phyloP scores from a whole-genome alignment of 768 basidiomycete genomes.

The Leucocoprinus leucothites region DNA sequence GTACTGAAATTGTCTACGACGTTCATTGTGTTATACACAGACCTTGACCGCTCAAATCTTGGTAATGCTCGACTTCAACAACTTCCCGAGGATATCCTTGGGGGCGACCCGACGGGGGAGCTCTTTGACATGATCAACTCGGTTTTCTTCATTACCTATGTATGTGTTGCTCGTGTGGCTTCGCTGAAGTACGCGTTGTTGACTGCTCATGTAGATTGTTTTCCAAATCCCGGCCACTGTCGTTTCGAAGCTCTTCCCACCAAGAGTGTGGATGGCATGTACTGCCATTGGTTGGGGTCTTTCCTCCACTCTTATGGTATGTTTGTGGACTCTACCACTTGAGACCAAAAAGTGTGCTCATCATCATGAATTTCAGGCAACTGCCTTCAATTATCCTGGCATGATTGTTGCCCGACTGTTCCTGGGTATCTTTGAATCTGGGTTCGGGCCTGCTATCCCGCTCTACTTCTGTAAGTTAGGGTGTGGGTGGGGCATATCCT shows the following conservation, averaged over 20 bases:
- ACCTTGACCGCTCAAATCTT: slow-evolving; percentile 74
- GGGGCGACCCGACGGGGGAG: slow-evolving; percentile 63
- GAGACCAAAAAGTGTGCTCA: background rate
- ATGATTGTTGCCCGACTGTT: slow-evolving; percentile 56
- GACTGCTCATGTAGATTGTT: slow-evolving; percentile 46
- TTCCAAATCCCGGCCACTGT: slow-evolving; percentile 67
- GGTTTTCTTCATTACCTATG: slow-evolving; percentile 78
- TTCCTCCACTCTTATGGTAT: slow-evolving; percentile 70
- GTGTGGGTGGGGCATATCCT: background rate
- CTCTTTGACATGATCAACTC: slow-evolving; percentile 81
- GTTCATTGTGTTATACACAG: slow-evolving; percentile 22
- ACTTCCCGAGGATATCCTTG: slow-evolving; percentile 58
- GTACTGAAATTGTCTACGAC: background rate
- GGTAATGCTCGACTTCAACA: slow-evolving; percentile 80
- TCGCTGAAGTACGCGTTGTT: background rate
- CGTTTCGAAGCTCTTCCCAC: slow-evolving; percentile 64
- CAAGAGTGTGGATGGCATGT: slow-evolving; percentile 62
- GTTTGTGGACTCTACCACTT: slow-evolving; percentile 10
- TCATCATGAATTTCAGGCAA: slow-evolving; percentile 38
- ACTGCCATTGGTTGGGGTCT: slow-evolving; percentile 73
- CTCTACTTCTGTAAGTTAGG: slow-evolving; percentile 68
- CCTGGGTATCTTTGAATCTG: slow-evolving; percentile 76
- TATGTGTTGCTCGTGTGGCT: slow-evolving; percentile 24
- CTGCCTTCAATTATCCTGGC: slow-evolving; percentile 57
- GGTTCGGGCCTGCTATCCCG: slow-evolving; percentile 75